phyloP scores from a whole-genome alignment of 495 filamentous ascomycete genomes.

The Thermothielavioides terrestris region DNA sequence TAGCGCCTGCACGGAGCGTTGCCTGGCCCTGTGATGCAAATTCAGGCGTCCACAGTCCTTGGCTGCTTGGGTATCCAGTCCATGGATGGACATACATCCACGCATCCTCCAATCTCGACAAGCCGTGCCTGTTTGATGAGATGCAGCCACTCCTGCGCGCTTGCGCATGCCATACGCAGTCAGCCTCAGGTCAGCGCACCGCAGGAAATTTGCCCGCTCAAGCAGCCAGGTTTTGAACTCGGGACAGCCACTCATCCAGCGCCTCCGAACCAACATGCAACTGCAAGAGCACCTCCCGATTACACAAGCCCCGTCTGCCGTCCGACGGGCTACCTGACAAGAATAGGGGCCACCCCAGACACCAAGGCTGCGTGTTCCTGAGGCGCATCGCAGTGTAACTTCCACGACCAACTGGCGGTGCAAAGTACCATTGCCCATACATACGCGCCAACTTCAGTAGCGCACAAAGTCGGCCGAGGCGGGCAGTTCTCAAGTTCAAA shows the following conservation, averaged over 20 bases:
- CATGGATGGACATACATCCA: too few species aligned
- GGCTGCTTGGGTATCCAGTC: constrained; percentile 10
- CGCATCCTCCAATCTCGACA: constrained; percentile 22
- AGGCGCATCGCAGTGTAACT: too few species aligned
- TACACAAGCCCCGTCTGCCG: not conserved
- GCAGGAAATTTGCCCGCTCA: not conserved
- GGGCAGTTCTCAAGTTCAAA: not conserved
- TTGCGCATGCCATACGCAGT: constrained; percentile 1
- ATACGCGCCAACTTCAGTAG: too few species aligned
- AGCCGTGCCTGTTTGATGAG: constrained; percentile 10
- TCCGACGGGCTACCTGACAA: not conserved
- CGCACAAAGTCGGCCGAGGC: too few species aligned
- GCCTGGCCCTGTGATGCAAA: constrained; percentile 12
- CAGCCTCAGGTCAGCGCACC: not conserved
- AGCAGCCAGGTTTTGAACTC: not conserved
- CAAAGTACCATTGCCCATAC: too few species aligned
- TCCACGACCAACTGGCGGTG: too few species aligned
- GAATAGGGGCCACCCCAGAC: too few species aligned
- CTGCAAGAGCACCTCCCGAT: not conserved
- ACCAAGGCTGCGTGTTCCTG: too few species aligned
- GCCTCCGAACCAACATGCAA: constrained; percentile 8
- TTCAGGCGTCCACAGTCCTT: constrained; percentile 18
- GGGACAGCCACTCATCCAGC: constrained; percentile 10
- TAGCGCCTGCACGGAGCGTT: constrained; percentile 13
- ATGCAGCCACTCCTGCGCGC: constrained; percentile 8